These are phyloP conservation scores for Sporothrix euskadiensis DNA, from an alignment of 2,329 filamentous ascomycete species.

Conservation along the genomic window DNA sequence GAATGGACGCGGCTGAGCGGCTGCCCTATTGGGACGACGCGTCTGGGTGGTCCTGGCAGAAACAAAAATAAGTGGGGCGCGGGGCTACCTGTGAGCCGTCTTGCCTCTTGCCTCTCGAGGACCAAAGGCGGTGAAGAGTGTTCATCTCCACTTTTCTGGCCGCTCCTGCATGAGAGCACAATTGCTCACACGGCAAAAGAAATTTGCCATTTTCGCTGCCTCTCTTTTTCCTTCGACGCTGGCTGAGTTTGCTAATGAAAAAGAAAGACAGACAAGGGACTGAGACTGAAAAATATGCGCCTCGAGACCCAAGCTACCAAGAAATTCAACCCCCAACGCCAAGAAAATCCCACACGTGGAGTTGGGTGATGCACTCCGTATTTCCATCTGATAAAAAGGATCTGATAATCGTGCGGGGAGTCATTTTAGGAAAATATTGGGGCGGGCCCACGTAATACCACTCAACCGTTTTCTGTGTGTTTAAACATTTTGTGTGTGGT, in stretches of 20 bases:
- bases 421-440: not conserved
- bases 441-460: conserved; percentile 3
- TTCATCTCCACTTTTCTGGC: not conserved
- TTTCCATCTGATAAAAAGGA: conserved; percentile 27
- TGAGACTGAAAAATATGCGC: not conserved
- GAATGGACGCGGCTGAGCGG: conserved; percentile 6
- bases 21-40: not conserved
- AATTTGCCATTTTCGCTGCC: not conserved
- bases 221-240: not conserved
- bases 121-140: conserved; percentile 15
- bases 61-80: conserved; percentile 15
- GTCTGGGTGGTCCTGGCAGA: conserved; percentile 12
- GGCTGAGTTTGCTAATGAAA: not conserved
- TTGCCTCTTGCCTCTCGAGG: not conserved
- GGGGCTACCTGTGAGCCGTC: not conserved
- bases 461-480: not conserved
- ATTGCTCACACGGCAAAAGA: not conserved
- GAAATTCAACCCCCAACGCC: not conserved
- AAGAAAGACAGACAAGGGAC: not conserved
- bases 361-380: not conserved
- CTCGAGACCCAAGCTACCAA: not conserved
- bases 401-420: conserved; percentile 27
- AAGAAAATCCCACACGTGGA: conserved; percentile 19
- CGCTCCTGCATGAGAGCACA: not conserved
- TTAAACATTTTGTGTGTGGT: not conserved